Conservation (phyloP, 2,329 filamentous ascomycete genomes). For the Botrytis hyacinthi region DNA sequence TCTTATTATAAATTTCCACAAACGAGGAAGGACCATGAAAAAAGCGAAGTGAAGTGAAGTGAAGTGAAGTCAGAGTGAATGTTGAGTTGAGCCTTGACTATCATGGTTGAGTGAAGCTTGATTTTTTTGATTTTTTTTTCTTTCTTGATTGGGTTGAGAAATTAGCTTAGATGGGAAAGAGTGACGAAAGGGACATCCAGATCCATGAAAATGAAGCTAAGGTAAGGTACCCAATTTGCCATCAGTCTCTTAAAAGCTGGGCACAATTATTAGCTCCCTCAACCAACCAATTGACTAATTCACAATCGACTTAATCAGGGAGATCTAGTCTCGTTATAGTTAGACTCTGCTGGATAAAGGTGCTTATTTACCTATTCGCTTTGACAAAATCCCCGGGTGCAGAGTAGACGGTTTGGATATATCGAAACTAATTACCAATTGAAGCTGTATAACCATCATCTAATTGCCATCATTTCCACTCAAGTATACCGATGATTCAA, state of each 20-base stretch:
- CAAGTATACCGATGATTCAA: neutral
- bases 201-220: slow-evolving; percentile 9
- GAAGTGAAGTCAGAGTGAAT: slow-evolving; percentile 10
- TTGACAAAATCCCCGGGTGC: neutral
- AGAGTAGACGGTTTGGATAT: neutral
- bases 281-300: neutral
- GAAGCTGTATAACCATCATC: neutral
- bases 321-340: neutral
- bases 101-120: neutral
- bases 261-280: neutral
- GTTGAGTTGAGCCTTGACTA: neutral
- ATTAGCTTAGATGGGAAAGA: neutral
- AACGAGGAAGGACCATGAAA: neutral
- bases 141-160: neutral
- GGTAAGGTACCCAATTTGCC: slow-evolving; percentile 8
- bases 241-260: neutral
- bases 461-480: neutral
- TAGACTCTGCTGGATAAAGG: neutral
- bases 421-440: neutral
- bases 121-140: neutral
- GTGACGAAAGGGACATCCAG: neutral
- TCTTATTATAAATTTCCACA: neutral
- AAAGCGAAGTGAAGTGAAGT: too few relatives aligned
- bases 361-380: neutral
- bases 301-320: neutral